These are phyloP conservation scores for Protomyces pachydermus DNA, from an alignment of 1,139 yeast genomes.

Conservation along the genomic window DNA sequence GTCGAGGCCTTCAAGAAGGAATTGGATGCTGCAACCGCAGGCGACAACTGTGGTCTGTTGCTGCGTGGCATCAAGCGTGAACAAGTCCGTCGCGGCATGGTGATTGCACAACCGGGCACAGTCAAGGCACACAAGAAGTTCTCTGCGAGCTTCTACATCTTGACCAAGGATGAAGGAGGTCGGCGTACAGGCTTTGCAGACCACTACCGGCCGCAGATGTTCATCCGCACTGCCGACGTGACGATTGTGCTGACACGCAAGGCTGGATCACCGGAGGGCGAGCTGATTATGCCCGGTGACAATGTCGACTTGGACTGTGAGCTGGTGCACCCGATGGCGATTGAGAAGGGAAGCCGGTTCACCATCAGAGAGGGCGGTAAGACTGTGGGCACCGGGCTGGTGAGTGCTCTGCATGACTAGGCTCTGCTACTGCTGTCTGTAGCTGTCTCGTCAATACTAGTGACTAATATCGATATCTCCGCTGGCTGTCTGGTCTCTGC, in stretches of 20 bases:
- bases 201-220: constrained; percentile 97
- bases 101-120: constrained; percentile 85
- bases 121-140: constrained; percentile 91
- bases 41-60: constrained; percentile 97
- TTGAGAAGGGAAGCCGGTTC: constrained; percentile 96
- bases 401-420: constrained; percentile 41
- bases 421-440: neutral
- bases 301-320: constrained; percentile 94
- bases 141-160: constrained; percentile 86
- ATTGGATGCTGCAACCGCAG: constrained; percentile 94
- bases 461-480: neutral
- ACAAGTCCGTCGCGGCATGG: constrained; percentile 96
- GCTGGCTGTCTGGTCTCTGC: too few relatives aligned
- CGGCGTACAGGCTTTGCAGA: constrained; percentile 96
- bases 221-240: constrained; percentile 92
- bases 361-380: constrained; percentile 99
- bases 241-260: constrained; percentile 91
- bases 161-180: constrained; percentile 98
- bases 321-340: constrained; percentile 84
- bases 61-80: constrained; percentile 99
- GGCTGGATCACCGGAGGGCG: constrained; percentile 50
- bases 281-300: constrained; percentile 97
- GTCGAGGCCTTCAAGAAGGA: constrained; percentile 99
- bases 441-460: neutral
- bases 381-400: constrained; percentile 97